Percentiles rank a stretch among this genome's conserved stretches.
phyloP scores from a whole-genome alignment of 2,329 filamentous ascomycete species.

The Xylaria arbuscula region DNA sequence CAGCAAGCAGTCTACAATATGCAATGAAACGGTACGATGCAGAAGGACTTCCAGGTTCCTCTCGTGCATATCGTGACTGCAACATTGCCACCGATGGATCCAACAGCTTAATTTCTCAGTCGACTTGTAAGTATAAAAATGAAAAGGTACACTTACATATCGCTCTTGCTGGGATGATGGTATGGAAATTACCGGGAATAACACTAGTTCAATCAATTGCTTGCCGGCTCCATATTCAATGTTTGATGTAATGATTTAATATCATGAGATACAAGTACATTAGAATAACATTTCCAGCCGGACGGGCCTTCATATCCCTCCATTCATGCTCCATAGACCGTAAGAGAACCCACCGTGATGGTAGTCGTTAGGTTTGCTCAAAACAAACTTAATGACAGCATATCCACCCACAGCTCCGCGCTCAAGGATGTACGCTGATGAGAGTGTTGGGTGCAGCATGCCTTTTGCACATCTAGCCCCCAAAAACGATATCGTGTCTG shows the following conservation, averaged over 20 bases:
- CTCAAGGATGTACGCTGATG: not conserved
- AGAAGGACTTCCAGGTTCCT: constrained; percentile 7
- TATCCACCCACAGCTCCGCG: not conserved
- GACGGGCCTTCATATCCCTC: not conserved
- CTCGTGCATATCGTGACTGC: not conserved
- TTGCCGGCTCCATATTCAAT: constrained; percentile 2
- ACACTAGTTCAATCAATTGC: not conserved
- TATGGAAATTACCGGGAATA: not conserved
- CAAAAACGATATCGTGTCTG: not conserved
- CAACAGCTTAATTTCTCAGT: constrained; percentile 1
- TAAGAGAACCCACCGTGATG: not conserved
- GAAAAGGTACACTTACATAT: not conserved
- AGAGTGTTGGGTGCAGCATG: not conserved
- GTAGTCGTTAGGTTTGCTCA: not conserved
- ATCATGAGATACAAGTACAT: not conserved
- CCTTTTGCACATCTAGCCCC: not conserved
- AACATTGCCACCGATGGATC: constrained; percentile 1
- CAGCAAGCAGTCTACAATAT: constrained; percentile 12
- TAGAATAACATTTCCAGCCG: constrained; percentile 1
- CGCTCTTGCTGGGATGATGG: not conserved
- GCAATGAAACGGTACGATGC: constrained; percentile 22
- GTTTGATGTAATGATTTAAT: not conserved
- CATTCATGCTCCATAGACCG: not conserved
- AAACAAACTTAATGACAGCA: not conserved
- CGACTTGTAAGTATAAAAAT: not conserved